Conservation (phyloP, 1,139 yeast species). For the Magnusiomyces starmeri region DNA sequence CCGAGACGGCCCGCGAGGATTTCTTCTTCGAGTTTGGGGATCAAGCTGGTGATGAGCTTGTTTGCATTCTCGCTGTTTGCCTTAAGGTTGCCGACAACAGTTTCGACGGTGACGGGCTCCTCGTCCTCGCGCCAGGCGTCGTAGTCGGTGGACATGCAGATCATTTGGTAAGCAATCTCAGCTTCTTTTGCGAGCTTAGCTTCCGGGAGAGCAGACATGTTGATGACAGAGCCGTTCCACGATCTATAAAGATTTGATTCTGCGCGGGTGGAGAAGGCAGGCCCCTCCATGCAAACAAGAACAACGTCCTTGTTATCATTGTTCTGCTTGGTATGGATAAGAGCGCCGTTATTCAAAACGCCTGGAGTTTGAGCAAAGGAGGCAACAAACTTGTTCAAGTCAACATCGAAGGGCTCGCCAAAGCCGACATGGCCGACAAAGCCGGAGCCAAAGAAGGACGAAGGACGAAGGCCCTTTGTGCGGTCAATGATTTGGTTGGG, state of each 20-base stretch:
- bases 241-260: conserved; percentile 81
- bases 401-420: conserved; percentile 90
- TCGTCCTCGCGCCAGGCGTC: conserved; percentile 96
- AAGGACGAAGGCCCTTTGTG: conserved; percentile 88
- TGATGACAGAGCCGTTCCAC: conserved; percentile 92
- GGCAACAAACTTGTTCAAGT: conserved; percentile 57
- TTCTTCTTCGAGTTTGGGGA: conserved; percentile 58
- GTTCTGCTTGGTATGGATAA: conserved; percentile 51
- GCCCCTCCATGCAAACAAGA: conserved; percentile 97
- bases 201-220: conserved; percentile 95
- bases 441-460: conserved; percentile 86
- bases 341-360: conserved; percentile 45
- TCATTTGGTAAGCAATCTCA: conserved; percentile 93
- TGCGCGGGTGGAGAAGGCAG: conserved; percentile 96
- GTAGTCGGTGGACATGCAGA: conserved; percentile 97
- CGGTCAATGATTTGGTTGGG: conserved; percentile 96
- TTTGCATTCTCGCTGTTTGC: conserved; percentile 88
- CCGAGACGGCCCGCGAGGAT: conserved; percentile 58
- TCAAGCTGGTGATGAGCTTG: conserved; percentile 59
- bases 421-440: conserved; percentile 96
- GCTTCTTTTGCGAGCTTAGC: conserved; percentile 96
- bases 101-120: conserved; percentile 95
- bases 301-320: conserved; percentile 57
- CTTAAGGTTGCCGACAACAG: conserved; percentile 82
- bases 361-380: conserved; percentile 43